Evolutionary conservation across 2,329 filamentous ascomycete genomes (phyloP).

Genomic region (Nigrospora oryzae): DNA sequence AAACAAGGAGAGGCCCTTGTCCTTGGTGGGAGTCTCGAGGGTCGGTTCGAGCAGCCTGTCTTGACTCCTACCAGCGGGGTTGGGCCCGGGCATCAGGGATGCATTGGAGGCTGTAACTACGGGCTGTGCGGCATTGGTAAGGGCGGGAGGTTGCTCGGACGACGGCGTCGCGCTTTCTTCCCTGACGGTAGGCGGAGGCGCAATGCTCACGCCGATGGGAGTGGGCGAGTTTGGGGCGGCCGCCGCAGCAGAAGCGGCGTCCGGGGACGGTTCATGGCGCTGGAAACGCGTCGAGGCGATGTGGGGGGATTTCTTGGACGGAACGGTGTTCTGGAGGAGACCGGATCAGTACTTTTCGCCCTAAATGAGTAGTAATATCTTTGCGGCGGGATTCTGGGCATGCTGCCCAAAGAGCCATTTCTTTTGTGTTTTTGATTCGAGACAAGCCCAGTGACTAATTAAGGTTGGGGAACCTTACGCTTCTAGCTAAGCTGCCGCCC

Average conservation of each 20-base stretch:
- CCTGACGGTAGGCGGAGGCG: constrained; percentile 21
- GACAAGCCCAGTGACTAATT: too few relatives aligned
- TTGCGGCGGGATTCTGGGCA: too few relatives aligned
- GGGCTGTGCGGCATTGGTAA: constrained; percentile 18
- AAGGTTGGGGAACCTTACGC: constrained; percentile 22
- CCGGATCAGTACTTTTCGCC: too few relatives aligned
- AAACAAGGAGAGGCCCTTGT: constrained; percentile 64
- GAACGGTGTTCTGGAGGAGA: constrained; percentile 62
- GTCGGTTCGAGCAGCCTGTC: constrained; percentile 35
- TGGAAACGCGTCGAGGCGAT: constrained; percentile 61
- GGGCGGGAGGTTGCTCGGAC: constrained; percentile 14
- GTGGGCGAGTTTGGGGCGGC: constrained; percentile 23
- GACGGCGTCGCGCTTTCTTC: constrained; percentile 15
- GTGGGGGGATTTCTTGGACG: constrained; percentile 78
- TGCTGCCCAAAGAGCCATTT: too few relatives aligned
- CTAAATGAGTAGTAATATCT: too few relatives aligned
- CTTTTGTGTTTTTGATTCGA: too few relatives aligned
- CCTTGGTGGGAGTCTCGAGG: constrained; percentile 48
- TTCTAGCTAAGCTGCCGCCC: constrained; percentile 50
- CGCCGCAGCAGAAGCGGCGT: not conserved
- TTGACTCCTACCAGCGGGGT: constrained; percentile 35
- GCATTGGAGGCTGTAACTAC: constrained; percentile 13
- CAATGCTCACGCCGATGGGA: constrained; percentile 32
- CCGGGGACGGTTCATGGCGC: constrained; percentile 5
- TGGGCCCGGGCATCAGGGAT: constrained; percentile 18